Conservation (phyloP, 495 filamentous ascomycete genomes). For the Penicillium salamii region DNA sequence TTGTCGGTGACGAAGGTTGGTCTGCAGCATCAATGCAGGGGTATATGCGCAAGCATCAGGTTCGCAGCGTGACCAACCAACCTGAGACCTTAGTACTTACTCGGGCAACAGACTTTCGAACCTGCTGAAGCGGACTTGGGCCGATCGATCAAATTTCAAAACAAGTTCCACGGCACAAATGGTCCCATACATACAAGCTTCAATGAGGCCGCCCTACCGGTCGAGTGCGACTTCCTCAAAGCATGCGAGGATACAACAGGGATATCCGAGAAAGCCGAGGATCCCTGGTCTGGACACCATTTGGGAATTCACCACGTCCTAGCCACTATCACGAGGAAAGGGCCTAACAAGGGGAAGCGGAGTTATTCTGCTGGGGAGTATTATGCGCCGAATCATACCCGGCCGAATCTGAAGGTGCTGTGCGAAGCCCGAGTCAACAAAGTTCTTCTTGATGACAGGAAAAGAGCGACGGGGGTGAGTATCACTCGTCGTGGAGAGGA, state of each 20-base stretch:
- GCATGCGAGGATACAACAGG: slow-evolving; percentile 18
- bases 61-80: background rate
- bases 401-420: slow-evolving; percentile 29
- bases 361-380: slow-evolving; percentile 46
- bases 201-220: slow-evolving; percentile 20
- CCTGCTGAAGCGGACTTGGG: slow-evolving; percentile 11
- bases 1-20: slow-evolving; percentile 35
- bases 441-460: slow-evolving; percentile 17
- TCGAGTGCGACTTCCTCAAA: slow-evolving; percentile 25
- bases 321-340: slow-evolving; percentile 35
- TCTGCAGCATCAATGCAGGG: slow-evolving; percentile 33
- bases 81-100: background rate
- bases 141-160: slow-evolving; percentile 12
- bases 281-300: slow-evolving; percentile 35
- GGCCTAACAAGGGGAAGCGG: slow-evolving; percentile 43
- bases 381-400: slow-evolving; percentile 12
- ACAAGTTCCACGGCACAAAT: slow-evolving; percentile 23
- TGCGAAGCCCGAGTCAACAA: slow-evolving; percentile 27
- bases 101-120: slow-evolving; percentile 9
- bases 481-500: slow-evolving; percentile 32
- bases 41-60: slow-evolving; percentile 29
- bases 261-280: slow-evolving; percentile 17
- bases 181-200: slow-evolving; percentile 33
- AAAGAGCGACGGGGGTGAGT: slow-evolving; percentile 33
- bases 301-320: slow-evolving; percentile 34